Base-by-base conservation (phyloP, 164 flowering plant genomes). In the Liquidambar formosana region DNA sequence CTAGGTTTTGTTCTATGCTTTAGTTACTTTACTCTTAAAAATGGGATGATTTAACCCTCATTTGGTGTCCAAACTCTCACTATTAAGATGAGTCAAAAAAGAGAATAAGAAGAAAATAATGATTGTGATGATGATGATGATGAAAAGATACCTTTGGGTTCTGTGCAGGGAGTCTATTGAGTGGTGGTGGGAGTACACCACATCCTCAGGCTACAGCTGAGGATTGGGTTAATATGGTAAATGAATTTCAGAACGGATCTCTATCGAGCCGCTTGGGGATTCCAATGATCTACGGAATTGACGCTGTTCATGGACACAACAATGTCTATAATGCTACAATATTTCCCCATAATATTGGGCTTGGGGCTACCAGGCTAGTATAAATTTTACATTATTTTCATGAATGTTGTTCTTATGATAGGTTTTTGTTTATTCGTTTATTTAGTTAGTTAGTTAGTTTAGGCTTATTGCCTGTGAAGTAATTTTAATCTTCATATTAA, bases 241-340 rank as follows among this genome's bases (percentile, higher is more conserved):
- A 86, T 76, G 79, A 67, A 52, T 71, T 78, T 57, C 89, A 86
- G 54, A 82, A 76, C 25, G 89, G 81, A 1, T 74, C 89, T 62
- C 66, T 86, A 22, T 70, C 84, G 46, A 82, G 78, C 57, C 84
- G 89, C 63, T 71, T 86, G 61, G 87, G 87, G 16, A 86, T 83
- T 53, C 89, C 87, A n/a, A 82, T 83, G 85, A 76, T 85, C 22
- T 83, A 81, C 64, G 89, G 89, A 27, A 83, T 83, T 59, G 88
- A 85, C 74, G 89, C 89, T 78, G 84, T 85, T 68, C 89, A 85
- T 72, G 89, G 89, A 2, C 85, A 83, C 73, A 85, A 83, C 62
- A 85, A 80, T 77, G 89, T 85, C 64, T 81, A 68, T 64, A 81
- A 81, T 66, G 85, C 89, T 49, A 85, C 87, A n/a, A 85, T 85